These are phyloP conservation scores for Ganoderma meredithae DNA, from an alignment of 1,284 basidiomycete species.

Conservation along the genomic window DNA sequence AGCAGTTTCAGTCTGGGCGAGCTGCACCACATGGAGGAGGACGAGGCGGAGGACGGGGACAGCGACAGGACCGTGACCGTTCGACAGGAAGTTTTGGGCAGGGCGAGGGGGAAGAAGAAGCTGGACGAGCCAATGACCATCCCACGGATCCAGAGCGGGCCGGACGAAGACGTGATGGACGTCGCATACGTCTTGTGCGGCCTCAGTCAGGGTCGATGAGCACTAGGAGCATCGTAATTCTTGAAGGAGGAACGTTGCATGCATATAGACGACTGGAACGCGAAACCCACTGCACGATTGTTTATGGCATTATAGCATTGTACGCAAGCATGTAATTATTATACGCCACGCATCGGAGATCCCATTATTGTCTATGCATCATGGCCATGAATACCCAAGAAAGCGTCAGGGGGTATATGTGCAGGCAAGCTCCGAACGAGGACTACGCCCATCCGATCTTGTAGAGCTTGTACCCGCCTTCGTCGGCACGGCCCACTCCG, in stretches of 20 bases:
- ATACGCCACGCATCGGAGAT: constrained; percentile 21
- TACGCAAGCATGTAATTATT: constrained; percentile 28
- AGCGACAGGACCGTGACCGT: constrained; percentile 6
- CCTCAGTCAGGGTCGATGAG: constrained; percentile 49
- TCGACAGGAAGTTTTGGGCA: not conserved
- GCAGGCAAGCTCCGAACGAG: not conserved
- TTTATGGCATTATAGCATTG: constrained; percentile 31
- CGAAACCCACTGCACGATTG: constrained; percentile 13
- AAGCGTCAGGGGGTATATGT: not conserved
- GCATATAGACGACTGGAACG: not conserved
- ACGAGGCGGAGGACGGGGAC: constrained; percentile 21
- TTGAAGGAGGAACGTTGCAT: not conserved
- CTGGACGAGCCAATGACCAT: constrained; percentile 16
- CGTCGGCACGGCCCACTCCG: constrained; percentile 72
- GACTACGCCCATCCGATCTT: constrained; percentile 65
- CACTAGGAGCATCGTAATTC: constrained; percentile 2
- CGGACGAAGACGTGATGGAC: constrained; percentile 69
- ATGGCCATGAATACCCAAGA: constrained; percentile 5
- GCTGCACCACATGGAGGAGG: constrained; percentile 5
- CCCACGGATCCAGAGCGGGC: constrained; percentile 38
- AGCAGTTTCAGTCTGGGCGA: constrained; percentile 40
- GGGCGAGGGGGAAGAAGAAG: constrained; percentile 4
- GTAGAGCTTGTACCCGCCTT: constrained; percentile 71
- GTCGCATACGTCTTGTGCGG: constrained; percentile 69
- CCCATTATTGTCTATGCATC: not conserved